Percentiles rank a stretch among this genome's conserved stretches.
These are phyloP conservation scores for Mortierella polycephala DNA, from an alignment of 371 early-diverging fungal genomes.

Conservation along the genomic window DNA sequence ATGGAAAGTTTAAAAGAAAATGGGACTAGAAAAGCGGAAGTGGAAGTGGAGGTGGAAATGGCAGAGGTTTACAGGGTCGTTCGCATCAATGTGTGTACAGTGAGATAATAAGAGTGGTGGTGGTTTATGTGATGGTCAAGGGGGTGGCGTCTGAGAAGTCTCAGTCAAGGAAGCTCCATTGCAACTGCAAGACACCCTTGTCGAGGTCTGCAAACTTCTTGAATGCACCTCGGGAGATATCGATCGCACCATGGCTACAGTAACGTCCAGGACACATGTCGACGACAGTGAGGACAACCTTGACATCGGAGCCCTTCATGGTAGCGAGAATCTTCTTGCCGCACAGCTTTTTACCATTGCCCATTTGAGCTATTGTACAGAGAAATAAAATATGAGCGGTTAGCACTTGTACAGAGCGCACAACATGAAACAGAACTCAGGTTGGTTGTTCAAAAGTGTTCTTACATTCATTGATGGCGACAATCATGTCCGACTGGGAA, in stretches of 20 bases:
- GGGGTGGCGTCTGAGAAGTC: neutral
- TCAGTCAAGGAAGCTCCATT: slow-evolving; percentile 29
- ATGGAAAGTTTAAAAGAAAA: neutral
- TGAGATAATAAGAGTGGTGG: neutral
- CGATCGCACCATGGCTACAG: slow-evolving; percentile 40
- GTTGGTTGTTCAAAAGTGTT: no score
- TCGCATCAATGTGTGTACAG: neutral
- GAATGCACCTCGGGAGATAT: slow-evolving; percentile 41
- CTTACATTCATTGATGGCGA: slow-evolving; percentile 45
- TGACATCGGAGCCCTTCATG: slow-evolving; percentile 15
- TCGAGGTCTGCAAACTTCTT: slow-evolving; percentile 30
- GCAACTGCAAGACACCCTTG: slow-evolving; percentile 27
- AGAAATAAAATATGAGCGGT: neutral
- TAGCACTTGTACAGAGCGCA: neutral
- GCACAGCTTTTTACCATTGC: slow-evolving; percentile 28
- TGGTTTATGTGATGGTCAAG: no score
- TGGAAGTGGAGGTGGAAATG: neutral
- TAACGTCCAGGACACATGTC: slow-evolving; percentile 45
- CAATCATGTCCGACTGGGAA: slow-evolving; percentile 44
- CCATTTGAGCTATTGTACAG: slow-evolving; percentile 38
- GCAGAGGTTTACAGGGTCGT: neutral
- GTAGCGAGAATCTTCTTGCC: slow-evolving; percentile 35
- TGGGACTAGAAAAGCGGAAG: neutral
- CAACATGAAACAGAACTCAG: neutral
- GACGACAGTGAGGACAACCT: slow-evolving; percentile 40